Evolutionary conservation across 2,329 filamentous ascomycete genomes (phyloP).

Genomic region (Fusarium brachygibbosum): DNA sequence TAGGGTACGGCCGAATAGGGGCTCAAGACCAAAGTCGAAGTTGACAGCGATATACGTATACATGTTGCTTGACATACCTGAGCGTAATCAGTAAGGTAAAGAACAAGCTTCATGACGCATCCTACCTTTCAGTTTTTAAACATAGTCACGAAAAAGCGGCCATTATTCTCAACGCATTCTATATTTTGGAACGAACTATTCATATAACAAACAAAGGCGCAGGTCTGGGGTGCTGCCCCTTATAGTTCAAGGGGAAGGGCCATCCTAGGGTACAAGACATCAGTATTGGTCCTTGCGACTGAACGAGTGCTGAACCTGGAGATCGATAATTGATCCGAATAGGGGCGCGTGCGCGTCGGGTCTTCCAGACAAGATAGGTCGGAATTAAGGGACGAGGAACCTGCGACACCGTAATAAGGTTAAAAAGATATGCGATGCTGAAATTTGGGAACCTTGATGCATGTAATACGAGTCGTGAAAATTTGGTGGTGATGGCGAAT

Average conservation of each 20-base stretch:
- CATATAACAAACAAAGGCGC: constrained; percentile 30
- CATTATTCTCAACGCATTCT: constrained; percentile 35
- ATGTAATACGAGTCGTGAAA: constrained; percentile 34
- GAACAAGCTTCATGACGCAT: background rate
- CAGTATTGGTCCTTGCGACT: constrained; percentile 48
- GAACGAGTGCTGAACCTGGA: constrained; percentile 49
- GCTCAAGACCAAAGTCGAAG: background rate
- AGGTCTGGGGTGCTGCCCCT: constrained; percentile 42
- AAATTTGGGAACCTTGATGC: constrained; percentile 41
- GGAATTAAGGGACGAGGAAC: constrained; percentile 34
- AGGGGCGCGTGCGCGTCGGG: constrained; percentile 24
- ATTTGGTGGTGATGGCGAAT: constrained; percentile 9
- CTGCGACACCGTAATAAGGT: constrained; percentile 48
- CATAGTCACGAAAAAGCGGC: constrained; percentile 18
- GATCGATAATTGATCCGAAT: constrained; percentile 37
- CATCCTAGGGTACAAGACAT: constrained; percentile 52
- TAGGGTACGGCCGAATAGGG: background rate
- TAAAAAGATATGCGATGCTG: constrained; percentile 42
- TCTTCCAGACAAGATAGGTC: constrained; percentile 31
- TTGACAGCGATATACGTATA: background rate
- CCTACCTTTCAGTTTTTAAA: constrained; percentile 7
- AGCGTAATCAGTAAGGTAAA: constrained; percentile 22
- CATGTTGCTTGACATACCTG: constrained; percentile 2
- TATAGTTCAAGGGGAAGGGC: constrained; percentile 37
- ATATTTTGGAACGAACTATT: constrained; percentile 42